phyloP scores from a whole-genome alignment of 2,329 filamentous ascomycete species.

The Colletotrichum destructivum region DNA sequence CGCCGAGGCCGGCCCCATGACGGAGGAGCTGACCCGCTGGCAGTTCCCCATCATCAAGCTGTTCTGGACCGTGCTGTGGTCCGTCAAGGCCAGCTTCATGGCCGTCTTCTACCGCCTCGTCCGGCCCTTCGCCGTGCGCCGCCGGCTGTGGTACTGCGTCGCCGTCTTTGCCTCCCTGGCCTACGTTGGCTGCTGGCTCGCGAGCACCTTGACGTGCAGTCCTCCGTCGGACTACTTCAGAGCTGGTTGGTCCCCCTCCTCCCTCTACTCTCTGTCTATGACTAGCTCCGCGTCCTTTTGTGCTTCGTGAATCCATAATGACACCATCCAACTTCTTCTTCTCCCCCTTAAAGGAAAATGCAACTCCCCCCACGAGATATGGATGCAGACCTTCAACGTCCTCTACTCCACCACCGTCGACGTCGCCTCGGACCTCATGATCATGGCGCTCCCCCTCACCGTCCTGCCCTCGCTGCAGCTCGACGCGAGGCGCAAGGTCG shows the following conservation, averaged over 20 bases:
- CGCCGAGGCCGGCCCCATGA: conserved; percentile 23
- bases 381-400: conserved; percentile 42
- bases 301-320: neutral
- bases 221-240: conserved; percentile 42
- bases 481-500: conserved; percentile 43
- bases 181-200: conserved; percentile 43
- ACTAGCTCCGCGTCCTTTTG: too few relatives aligned
- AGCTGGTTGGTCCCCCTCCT: conserved; percentile 26
- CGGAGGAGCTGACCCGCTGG: conserved; percentile 40
- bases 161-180: conserved; percentile 42
- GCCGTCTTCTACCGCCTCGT: conserved; percentile 45
- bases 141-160: conserved; percentile 44
- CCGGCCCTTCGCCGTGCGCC: conserved; percentile 33
- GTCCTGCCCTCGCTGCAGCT: conserved; percentile 42
- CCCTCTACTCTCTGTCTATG: too few relatives aligned
- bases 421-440: conserved; percentile 41
- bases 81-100: conserved; percentile 47
- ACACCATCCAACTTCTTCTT: neutral
- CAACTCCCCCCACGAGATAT: conserved; percentile 34
- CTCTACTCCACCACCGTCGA: conserved; percentile 43
- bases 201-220: conserved; percentile 42
- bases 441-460: conserved; percentile 45
- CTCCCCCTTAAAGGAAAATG: conserved; percentile 39
- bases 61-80: conserved; percentile 47
- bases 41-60: conserved; percentile 47